Conservation (phyloP, 306 rosid genomes). For the Trifolium dubium region DNA sequence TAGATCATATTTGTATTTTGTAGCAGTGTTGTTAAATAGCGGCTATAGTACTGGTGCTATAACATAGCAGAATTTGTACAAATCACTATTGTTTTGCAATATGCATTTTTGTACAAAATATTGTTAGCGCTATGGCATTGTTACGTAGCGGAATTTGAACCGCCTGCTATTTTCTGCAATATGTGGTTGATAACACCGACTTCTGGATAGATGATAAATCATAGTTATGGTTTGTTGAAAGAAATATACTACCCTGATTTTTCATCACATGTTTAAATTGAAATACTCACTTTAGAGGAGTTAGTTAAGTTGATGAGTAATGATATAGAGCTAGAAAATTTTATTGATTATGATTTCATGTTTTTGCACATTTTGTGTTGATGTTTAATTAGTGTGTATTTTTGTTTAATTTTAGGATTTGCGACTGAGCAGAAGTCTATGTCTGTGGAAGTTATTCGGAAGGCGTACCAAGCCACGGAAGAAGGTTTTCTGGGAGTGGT, state of each 20-base stretch:
- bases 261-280: background rate
- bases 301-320: constrained; percentile 13
- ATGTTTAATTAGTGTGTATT: background rate
- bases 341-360: constrained; percentile 19
- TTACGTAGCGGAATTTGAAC: no score
- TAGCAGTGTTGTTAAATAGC: no score
- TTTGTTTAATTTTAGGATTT: constrained; percentile 56
- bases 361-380: constrained; percentile 31
- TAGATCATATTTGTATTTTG: background rate
- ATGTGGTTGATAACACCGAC: no score
- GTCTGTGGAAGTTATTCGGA: constrained; percentile 84
- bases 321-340: constrained; percentile 9
- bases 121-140: no score
- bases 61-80: no score
- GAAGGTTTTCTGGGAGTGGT: constrained; percentile 87
- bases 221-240: background rate
- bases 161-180: no score
- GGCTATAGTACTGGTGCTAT: no score
- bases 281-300: background rate
- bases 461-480: constrained; percentile 93
- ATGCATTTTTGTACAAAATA: no score
- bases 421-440: constrained; percentile 82
- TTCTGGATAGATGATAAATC: background rate
- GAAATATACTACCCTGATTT: background rate
- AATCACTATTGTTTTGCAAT: no score